Conservation (phyloP, 2,329 filamentous ascomycete species). For the Colletotrichum sp. region DNA sequence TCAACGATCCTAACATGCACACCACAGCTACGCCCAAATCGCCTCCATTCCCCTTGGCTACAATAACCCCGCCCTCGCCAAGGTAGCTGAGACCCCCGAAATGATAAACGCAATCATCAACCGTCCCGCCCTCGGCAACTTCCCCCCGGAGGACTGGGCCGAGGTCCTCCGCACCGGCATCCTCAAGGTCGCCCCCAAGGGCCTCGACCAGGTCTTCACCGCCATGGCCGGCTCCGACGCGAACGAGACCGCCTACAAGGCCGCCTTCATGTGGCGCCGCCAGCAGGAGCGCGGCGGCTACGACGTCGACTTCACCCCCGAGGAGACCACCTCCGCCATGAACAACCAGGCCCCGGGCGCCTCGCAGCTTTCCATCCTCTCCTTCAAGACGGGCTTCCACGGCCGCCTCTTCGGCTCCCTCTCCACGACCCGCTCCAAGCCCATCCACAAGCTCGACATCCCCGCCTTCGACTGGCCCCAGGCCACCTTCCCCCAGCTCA, state of each 20-base stretch:
- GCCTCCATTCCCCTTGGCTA: constrained; percentile 92
- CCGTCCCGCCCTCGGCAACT: constrained; percentile 88
- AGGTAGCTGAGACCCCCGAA: constrained; percentile 74
- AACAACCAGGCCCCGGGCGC: constrained; percentile 79
- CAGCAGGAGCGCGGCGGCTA: constrained; percentile 81
- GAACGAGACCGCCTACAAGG: constrained; percentile 95
- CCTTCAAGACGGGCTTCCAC: constrained; percentile 89
- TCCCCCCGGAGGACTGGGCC: constrained; percentile 85
- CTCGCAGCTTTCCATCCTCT: constrained; percentile 80
- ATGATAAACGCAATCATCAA: constrained; percentile 86
- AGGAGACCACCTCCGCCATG: constrained; percentile 80
- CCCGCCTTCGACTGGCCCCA: constrained; percentile 96
- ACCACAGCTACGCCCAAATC: constrained; percentile 79
- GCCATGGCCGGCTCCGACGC: constrained; percentile 89
- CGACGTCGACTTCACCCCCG: constrained; percentile 77
- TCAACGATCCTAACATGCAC: background rate
- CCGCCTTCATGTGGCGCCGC: constrained; percentile 91
- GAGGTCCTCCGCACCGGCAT: constrained; percentile 80
- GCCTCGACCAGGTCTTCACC: constrained; percentile 88
- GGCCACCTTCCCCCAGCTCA: constrained; percentile 82
- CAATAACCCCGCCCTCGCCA: constrained; percentile 80
- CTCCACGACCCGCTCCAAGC: constrained; percentile 89
- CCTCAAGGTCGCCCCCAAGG: constrained; percentile 81
- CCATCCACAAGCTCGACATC: constrained; percentile 94
- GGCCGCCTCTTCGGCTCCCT: constrained; percentile 87